Evolutionary conservation across 371 early-diverging fungal genomes (phyloP), one percentile per base, ranked within the genome.

Genomic region (Mortierella sp.): DNA sequence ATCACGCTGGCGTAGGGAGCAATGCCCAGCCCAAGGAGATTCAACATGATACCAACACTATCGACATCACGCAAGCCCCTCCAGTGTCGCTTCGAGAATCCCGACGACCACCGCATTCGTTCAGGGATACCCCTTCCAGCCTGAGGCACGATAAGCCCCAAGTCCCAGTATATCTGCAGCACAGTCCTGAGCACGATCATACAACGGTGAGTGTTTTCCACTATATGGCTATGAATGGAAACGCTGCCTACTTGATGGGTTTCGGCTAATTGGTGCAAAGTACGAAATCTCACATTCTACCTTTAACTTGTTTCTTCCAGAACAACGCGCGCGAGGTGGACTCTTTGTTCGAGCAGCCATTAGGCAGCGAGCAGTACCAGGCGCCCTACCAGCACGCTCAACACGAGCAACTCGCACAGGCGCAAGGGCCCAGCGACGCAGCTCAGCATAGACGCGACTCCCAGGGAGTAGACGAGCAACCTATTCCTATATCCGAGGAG

Each of bases 61-160:
- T 63, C 41, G 21, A 24, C 68, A 68, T 11, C 38, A 7, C 24
- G 24, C 38, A 38, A 8, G 2, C 8, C 1, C 24, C 5, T 35
- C 68, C 68, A 41, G 41, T 35, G 43, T 70, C 76, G 6, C 11
- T 51, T 44, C 32, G 70, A 24, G 76, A 75, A 24, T 75, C 76
- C 0, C 70, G 70, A 8, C 76, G 70, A 21, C 76, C 76, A 21
- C 70, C 76, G 16, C 32, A 70, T 32, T 68, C 76, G n/a, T 75
- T 75, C 70, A 75, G 51, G 27, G 68, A 68, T 35, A 51, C 21
- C 3, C 70, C 49, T 38, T 49, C 70, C 43, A 29, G 60, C 21
- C 54, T 38, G 11, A 43, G 27, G 2, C 41, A 74, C 43, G 74
- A 74, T 27, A 43, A 1, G 16, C 4, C 54, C 8, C 74, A 27